phyloP scores from a whole-genome alignment of 2,329 filamentous ascomycete genomes.

The Apiospora aurea region DNA sequence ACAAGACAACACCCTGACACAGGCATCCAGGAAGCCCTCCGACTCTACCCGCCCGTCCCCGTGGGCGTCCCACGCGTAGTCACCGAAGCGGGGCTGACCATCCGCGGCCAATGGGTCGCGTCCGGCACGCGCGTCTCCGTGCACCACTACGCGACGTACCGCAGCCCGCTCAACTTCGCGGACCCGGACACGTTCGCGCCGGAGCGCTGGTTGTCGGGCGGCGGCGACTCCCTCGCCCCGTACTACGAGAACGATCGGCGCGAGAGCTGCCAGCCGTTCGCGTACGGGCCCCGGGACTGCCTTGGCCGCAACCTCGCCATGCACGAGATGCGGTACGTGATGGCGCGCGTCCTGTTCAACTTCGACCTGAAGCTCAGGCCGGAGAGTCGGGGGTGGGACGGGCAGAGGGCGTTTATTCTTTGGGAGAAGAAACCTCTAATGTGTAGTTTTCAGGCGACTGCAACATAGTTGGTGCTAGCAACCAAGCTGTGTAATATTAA shows the following conservation, averaged over 20 bases:
- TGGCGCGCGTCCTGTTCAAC: conserved; percentile 26
- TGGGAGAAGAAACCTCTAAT: conserved; percentile 25
- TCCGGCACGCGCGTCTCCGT: conserved; percentile 31
- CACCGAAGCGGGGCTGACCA: conserved; percentile 33
- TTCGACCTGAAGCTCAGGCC: conserved; percentile 29
- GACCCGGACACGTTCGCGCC: conserved; percentile 31
- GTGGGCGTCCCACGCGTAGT: conserved; percentile 33
- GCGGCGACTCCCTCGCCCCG: neutral
- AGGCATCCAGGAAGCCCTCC: conserved; percentile 33
- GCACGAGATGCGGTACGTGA: conserved; percentile 30
- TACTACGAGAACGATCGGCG: conserved; percentile 23
- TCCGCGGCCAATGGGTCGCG: conserved; percentile 31
- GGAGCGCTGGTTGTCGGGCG: conserved; percentile 30
- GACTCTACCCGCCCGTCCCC: conserved; percentile 35
- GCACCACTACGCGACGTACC: conserved; percentile 32
- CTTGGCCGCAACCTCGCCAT: conserved; percentile 32
- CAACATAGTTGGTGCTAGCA: neutral
- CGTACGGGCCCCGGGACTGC: conserved; percentile 30
- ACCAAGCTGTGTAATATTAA: too few relatives aligned
- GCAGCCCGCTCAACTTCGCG: conserved; percentile 18
- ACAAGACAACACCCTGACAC: neutral
- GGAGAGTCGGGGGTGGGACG: conserved; percentile 24
- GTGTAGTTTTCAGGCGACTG: neutral
- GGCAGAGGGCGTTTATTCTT: conserved; percentile 26
- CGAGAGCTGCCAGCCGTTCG: conserved; percentile 31